Conservation (phyloP, 257 asterid genomes). For the Osmanthus fragrans region DNA sequence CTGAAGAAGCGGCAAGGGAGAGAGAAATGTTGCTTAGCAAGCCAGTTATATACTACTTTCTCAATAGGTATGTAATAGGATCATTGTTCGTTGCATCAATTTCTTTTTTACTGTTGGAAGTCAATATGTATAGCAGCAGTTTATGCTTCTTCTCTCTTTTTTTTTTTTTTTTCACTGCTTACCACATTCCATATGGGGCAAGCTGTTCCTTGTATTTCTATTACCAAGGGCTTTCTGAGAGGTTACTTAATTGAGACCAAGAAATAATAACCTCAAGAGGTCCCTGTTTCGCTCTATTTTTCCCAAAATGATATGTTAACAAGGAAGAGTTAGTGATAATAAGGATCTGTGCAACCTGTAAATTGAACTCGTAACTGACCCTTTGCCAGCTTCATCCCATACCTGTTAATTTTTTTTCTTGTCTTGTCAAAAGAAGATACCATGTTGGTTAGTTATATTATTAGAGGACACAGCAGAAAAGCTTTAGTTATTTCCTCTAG, state of each 20-base stretch:
- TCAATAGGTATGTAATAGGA: slow-evolving; percentile 60
- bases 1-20: slow-evolving; percentile 90
- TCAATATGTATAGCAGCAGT: slow-evolving; percentile 10
- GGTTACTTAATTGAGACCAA: slow-evolving; percentile 2
- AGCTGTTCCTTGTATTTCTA: slow-evolving; percentile 17
- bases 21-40: slow-evolving; percentile 84
- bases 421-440: neutral
- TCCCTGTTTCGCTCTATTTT: neutral
- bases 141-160: neutral
- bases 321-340: neutral
- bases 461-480: neutral
- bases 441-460: neutral
- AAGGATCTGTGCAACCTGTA: neutral
- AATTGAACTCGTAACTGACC: slow-evolving; percentile 2
- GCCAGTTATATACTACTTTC: slow-evolving; percentile 77
- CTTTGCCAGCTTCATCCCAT: neutral
- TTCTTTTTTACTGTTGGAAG: slow-evolving; percentile 12
- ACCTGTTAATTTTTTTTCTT: neutral
- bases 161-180: neutral
- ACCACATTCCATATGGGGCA: neutral
- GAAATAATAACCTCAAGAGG: neutral
- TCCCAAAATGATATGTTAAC: neutral
- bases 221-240: neutral
- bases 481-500: neutral
- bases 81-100: neutral